Evolutionary conservation across 441 rosid species (phyloP).

Genomic region (Gossypium davidsonii): DNA sequence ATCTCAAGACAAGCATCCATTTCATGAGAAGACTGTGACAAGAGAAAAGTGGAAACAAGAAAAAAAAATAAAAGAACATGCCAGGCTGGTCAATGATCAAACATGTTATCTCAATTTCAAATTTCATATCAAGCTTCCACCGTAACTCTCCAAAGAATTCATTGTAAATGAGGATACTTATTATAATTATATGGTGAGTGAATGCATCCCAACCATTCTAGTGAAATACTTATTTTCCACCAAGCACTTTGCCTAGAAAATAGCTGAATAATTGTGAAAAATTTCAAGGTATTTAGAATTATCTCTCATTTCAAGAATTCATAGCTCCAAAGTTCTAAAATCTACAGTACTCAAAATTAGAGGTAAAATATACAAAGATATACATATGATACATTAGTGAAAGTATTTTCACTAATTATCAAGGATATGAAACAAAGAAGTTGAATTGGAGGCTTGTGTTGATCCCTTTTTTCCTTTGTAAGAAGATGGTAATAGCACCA

Average conservation of each 20-base stretch:
- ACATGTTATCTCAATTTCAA: background rate
- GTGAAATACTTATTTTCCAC: background rate
- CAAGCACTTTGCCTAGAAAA: background rate
- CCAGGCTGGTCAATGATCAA: background rate
- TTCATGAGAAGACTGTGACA: background rate
- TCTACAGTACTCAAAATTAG: background rate
- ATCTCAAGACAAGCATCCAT: constrained; percentile 3
- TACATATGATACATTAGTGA: background rate
- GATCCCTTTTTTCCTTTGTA: background rate
- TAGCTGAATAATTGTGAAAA: background rate
- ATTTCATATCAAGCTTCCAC: background rate
- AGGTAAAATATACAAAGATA: background rate
- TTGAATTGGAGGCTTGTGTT: background rate
- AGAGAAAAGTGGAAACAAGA: background rate
- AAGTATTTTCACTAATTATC: background rate
- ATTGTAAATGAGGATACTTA: background rate
- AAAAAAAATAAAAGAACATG: background rate
- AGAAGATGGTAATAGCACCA: background rate
- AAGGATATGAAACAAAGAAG: background rate
- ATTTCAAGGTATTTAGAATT: background rate
- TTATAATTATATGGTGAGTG: background rate
- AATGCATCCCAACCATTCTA: background rate
- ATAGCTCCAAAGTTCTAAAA: background rate
- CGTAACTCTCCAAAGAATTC: background rate
- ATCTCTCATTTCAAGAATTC: background rate